These are phyloP conservation scores for Lathyrus sativus DNA, from an alignment of 306 rosid species.

Conservation along the genomic window DNA sequence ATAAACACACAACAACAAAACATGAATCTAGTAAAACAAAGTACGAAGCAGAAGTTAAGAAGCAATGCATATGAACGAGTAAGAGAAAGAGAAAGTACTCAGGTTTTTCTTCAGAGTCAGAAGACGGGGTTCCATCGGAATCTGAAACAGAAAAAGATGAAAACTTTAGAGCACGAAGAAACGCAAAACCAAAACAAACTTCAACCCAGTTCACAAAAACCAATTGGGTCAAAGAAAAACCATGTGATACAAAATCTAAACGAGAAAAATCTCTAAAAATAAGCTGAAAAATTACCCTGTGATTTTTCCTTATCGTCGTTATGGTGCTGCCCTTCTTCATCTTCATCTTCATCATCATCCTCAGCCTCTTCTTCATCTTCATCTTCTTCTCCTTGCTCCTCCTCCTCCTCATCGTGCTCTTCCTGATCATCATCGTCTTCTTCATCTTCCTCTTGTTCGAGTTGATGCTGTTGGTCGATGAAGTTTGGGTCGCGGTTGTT, in stretches of 20 bases:
- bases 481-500: conserved; percentile 41
- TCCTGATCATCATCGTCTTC: conserved; percentile 21
- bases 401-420: conserved; percentile 14
- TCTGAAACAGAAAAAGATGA: conserved; percentile 53
- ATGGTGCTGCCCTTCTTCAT: conserved; percentile 34
- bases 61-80: conserved; percentile 32
- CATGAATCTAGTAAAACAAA: conserved; percentile 35
- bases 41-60: conserved; percentile 19
- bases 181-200: conserved; percentile 36
- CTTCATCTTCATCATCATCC: conserved; percentile 36
- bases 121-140: conserved; percentile 74
- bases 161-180: conserved; percentile 46
- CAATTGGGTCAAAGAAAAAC: conserved; percentile 36
- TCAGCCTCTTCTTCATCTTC: conserved; percentile 19
- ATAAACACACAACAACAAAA: conserved; percentile 40
- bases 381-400: conserved; percentile 4
- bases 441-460: conserved; percentile 8
- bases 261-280: neutral
- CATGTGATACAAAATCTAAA: conserved; percentile 9
- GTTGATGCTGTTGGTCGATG: conserved; percentile 26
- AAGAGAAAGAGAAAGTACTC: conserved; percentile 55
- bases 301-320: conserved; percentile 41
- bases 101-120: conserved; percentile 60
- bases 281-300: conserved; percentile 58
- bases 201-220: conserved; percentile 44